Evolutionary conservation across 768 basidiomycete species (phyloP).

Genomic region (Suillus ampliporus): DNA sequence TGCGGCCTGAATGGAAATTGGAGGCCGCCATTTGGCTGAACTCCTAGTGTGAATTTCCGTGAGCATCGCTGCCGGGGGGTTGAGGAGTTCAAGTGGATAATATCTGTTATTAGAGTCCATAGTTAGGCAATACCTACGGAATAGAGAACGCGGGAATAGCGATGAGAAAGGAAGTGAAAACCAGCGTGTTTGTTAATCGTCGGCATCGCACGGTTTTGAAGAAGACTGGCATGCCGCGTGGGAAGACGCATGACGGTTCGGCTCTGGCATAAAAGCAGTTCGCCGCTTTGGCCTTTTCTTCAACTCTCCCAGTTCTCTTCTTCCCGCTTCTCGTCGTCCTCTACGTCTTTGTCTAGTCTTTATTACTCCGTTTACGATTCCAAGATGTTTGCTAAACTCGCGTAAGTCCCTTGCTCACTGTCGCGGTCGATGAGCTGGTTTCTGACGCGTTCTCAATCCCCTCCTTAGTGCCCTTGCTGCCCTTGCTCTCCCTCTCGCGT

Average conservation of each 20-base stretch:
- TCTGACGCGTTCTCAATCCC: conserved; percentile 38
- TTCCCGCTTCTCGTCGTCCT: conserved; percentile 22
- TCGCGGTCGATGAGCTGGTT: not conserved
- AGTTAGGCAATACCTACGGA: conserved; percentile 7
- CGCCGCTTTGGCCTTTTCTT: not conserved
- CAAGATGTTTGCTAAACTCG: conserved; percentile 58
- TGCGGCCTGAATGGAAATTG: not conserved
- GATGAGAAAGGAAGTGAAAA: conserved; percentile 21
- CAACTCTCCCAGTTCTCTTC: conserved; percentile 25
- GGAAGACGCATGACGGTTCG: conserved; percentile 18
- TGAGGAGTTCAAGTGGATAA: conserved; percentile 16
- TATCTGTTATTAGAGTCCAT: conserved; percentile 5
- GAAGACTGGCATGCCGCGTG: conserved; percentile 20
- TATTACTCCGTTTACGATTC: conserved; percentile 21
- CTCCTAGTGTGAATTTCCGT: conserved; percentile 8
- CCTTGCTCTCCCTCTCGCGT: conserved; percentile 48
- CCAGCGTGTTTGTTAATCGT: conserved; percentile 16
- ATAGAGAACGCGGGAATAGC: conserved; percentile 16
- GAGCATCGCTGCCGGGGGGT: conserved; percentile 15
- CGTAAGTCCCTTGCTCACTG: conserved; percentile 36
- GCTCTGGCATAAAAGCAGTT: conserved; percentile 24
- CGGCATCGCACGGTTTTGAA: conserved; percentile 25
- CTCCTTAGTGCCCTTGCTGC: conserved; percentile 43
- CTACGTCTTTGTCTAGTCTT: conserved; percentile 1
- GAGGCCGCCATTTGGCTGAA: not conserved